Percentiles rank a stretch among this genome's conserved stretches.
phyloP scores from a whole-genome alignment of 2,329 filamentous ascomycete species.

The Aspergillus clavatus region DNA sequence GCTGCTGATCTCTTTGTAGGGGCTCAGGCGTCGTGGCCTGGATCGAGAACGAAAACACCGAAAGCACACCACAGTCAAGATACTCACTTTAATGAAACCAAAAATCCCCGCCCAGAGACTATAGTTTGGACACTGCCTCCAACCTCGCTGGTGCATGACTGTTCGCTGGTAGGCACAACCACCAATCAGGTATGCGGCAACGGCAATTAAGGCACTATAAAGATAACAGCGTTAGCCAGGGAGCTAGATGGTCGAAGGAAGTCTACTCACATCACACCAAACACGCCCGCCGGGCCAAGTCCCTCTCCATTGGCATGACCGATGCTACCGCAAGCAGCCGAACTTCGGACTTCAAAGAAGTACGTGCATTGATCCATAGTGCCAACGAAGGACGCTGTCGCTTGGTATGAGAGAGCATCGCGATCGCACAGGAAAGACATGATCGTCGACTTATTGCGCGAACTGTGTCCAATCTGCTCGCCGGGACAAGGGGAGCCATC shows the following conservation, averaged over 20 bases:
- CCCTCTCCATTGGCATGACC: conserved; percentile 52
- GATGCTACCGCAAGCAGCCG: conserved; percentile 74
- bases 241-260: too few relatives aligned
- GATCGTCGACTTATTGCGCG: conserved; percentile 65
- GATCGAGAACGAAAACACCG: conserved; percentile 25
- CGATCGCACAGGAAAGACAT: conserved; percentile 92
- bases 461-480: conserved; percentile 23
- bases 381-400: conserved; percentile 77
- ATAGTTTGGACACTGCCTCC: conserved; percentile 94
- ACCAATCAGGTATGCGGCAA: conserved; percentile 84
- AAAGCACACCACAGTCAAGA: conserved; percentile 36
- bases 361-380: conserved; percentile 90
- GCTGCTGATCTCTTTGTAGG: conserved; percentile 21
- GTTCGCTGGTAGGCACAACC: conserved; percentile 94
- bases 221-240: conserved; percentile 14
- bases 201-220: conserved; percentile 56
- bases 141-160: conserved; percentile 88
- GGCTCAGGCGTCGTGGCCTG: conserved; percentile 17
- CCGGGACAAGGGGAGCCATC: conserved; percentile 65
- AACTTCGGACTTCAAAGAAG: conserved; percentile 87
- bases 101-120: conserved; percentile 84
- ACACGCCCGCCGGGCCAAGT: conserved; percentile 69
- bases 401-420: conserved; percentile 64
- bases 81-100: conserved; percentile 73
- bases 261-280: conserved; percentile 74